Evolutionary conservation across 2,329 filamentous ascomycete species (phyloP), one percentile per base, ranked within the genome.

Genomic region (Ilyonectria destructans): DNA sequence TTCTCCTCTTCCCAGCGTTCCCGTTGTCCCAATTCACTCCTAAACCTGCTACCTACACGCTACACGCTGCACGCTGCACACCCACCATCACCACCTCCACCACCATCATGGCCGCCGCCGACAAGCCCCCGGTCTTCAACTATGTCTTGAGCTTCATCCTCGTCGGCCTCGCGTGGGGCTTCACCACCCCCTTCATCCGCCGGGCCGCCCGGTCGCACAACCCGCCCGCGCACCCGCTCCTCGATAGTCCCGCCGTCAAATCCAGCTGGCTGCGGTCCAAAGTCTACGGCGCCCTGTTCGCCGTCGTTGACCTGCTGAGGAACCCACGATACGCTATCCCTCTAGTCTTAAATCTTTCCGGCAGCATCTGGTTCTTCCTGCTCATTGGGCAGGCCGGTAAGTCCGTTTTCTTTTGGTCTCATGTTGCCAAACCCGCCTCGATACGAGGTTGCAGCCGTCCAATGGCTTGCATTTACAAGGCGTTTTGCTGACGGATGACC

Each of bases 351-450:
- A 98, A 98, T 79, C 83, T 98, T 60, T 97, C 96, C 3, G 96
- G 96, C 33, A 97, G 94, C 78, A 88, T 98, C 62, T 98, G 96
- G 96, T 98, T 98, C 82, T 98, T 98, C 76, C 82, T 98, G 73
- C 85, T 98, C 71, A 96, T 98, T 82, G 96, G 96, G 7, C 90
- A 96, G 80, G 95, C 95, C 76, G 95, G 95, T 97, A 82, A 75
- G 92, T 87, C 67, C 59, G 23, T 62, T 60, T 54, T 8, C 31
- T 21, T 35, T 35, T 35, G 21, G 8, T 23, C 23, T 19, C 26
- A 15, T 43, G n/a, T 17, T 31, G 7, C 2, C n/a, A n/a, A 8
- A 29, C n/a, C 49, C 49, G 23, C 49, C 26, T 43, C 37, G 17
- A 31, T 58, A 45, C 43, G 21, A 49, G 31, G 52, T 55, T 52